Conservation (phyloP, 257 asterid genomes). For the Nicotiana obtusifolia region DNA sequence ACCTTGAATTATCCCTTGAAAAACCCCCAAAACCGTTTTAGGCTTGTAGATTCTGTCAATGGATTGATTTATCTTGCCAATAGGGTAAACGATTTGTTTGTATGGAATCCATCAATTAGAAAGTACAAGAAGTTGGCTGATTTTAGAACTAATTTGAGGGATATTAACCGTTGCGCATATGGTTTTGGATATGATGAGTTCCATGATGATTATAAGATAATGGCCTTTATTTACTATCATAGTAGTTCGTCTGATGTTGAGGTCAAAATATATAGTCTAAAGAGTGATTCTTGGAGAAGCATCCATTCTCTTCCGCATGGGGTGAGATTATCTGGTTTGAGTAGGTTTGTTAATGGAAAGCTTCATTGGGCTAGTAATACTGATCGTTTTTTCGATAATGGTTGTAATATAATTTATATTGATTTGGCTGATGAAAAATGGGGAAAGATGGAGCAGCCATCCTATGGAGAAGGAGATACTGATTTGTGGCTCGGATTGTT, state of each 20-base stretch:
- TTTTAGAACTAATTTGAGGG: constrained; percentile 17
- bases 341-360: constrained; percentile 14
- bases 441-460: constrained; percentile 24
- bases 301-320: not conserved
- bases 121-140: constrained; percentile 30
- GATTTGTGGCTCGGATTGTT: constrained; percentile 24
- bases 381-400: no score
- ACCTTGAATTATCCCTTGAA: constrained; percentile 6
- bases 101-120: constrained; percentile 46
- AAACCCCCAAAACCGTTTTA: not conserved
- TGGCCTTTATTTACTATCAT: no score
- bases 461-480: constrained; percentile 15
- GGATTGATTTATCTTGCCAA: constrained; percentile 36
- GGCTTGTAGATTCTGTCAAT: constrained; percentile 40
- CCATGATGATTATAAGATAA: constrained; percentile 36
- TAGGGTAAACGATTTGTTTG: constrained; percentile 15
- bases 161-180: not conserved
- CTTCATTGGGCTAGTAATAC: constrained; percentile 20
- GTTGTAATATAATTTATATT: no score
- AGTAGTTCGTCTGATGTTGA: not conserved
- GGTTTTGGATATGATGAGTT: constrained; percentile 48
- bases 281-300: constrained; percentile 18
- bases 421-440: constrained; percentile 9
- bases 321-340: not conserved
- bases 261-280: constrained; percentile 18